These are phyloP conservation scores for Deinandra increscens DNA, from an alignment of 129 eudicot species.

Conservation along the genomic window DNA sequence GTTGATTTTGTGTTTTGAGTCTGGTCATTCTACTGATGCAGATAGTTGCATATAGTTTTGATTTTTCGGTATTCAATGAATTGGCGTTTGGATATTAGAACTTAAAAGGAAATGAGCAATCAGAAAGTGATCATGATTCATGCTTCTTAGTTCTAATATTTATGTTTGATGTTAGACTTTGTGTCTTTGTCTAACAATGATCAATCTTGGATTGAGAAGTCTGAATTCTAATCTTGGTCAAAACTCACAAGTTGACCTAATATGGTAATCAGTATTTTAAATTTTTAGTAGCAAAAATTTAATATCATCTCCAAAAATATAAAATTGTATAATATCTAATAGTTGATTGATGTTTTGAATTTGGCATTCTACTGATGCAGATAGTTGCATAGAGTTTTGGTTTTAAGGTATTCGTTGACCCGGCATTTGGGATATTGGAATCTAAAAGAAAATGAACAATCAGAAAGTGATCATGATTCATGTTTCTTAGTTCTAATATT, in stretches of 20 bases:
- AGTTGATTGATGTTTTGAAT: not conserved
- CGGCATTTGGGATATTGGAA: not conserved
- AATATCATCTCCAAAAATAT: too few species aligned
- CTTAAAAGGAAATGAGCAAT: not conserved
- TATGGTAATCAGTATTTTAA: too few species aligned
- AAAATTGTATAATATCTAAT: not conserved
- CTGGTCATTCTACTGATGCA: not conserved
- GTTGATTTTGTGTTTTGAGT: not conserved
- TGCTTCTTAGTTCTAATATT: too few species aligned
- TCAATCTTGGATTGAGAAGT: too few species aligned
- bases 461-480: not conserved
- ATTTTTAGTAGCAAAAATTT: too few species aligned
- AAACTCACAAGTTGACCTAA: too few species aligned
- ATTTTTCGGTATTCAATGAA: not conserved
- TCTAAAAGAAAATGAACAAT: not conserved
- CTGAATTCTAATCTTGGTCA: too few species aligned
- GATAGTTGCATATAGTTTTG: not conserved
- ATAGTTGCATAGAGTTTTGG: not conserved
- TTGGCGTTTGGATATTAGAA: not conserved
- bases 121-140: not conserved
- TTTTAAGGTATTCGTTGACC: not conserved
- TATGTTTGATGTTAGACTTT: too few species aligned
- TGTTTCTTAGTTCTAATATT: too few species aligned
- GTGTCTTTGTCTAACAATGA: too few species aligned
- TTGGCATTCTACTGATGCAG: not conserved